A percentile compares a stretch with the other conserved stretches of the same genome.
Conservation (phyloP, 148 eudicot species). For the Heliamphora exappendiculata region DNA sequence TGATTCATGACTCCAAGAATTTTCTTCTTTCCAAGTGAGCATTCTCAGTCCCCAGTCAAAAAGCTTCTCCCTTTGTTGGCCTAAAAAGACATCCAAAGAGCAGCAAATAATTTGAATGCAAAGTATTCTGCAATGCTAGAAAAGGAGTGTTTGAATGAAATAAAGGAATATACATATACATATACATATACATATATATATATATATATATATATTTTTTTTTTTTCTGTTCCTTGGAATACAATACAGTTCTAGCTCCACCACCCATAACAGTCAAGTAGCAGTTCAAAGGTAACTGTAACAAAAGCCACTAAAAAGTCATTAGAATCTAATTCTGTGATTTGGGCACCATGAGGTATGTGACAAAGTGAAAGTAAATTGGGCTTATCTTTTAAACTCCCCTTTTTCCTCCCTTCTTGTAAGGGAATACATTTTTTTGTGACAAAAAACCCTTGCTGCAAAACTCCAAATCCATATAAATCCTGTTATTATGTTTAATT, state of each 20-base stretch:
- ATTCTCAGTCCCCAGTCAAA: conserved; percentile 56
- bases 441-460: too few relatives aligned
- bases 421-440: conserved; percentile 8
- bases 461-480: too few relatives aligned
- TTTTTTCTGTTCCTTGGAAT: neutral
- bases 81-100: conserved; percentile 79
- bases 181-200: neutral
- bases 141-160: conserved; percentile 54
- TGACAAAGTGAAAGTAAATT: conserved; percentile 7
- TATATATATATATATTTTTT: neutral
- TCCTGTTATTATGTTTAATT: too few relatives aligned
- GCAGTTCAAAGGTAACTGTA: conserved; percentile 9
- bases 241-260: conserved; percentile 10
- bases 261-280: conserved; percentile 12
- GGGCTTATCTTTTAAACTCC: conserved; percentile 8
- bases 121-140: conserved; percentile 38
- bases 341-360: conserved; percentile 16
- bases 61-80: conserved; percentile 52
- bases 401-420: neutral
- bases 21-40: conserved; percentile 5
- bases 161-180: conserved; percentile 11
- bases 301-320: conserved; percentile 21
- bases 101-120: conserved; percentile 61
- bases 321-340: conserved; percentile 12
- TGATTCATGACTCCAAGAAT: neutral